Base-by-base conservation (phyloP, 345 rosid species). In the Streptanthus diversifolius region DNA sequence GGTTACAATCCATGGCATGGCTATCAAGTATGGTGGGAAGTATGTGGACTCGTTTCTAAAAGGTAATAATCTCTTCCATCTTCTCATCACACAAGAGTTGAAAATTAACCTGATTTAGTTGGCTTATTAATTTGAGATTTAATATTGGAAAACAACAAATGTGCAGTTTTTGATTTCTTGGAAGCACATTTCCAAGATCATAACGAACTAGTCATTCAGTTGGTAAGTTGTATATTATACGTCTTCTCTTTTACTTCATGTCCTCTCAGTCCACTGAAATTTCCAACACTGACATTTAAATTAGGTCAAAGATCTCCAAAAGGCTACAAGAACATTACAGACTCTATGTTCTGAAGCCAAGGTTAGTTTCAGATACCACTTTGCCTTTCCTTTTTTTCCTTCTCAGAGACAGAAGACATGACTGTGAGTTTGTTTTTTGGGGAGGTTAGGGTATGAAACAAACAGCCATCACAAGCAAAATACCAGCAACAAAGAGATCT, bases 281-380 rank as follows among this genome's bases (percentile, higher is more conserved):
- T 29, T 57, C 12, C 8, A 39, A 37, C n/a, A 75, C 47, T 49
- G 63, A 60, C 14, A 68, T 75, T 22, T 56, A 14, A 57, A 59
- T 73, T 33, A 92, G 96, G 87, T 92, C 63, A 89, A 66, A 75
- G 96, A 89, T 74, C 90, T 92, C 70, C 96, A 92, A 63, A 92
- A 86, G 80, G 98, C 93, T 52, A 92, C 93, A 66, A 83, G 93
- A 80, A 89, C 90, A 27, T 82, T 89, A 74, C 98, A 92, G 83
- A 86, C 95, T 56, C 58, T 89, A 11, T 92, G 96, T 76, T 89
- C 92, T 59, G 98, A 92, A 81, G 98, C 96, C 68, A 91, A 91
- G 92, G 96, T 91, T 67, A 78, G 82, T 66, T 25, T 66, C 25
- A 66, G 43, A 54, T 4, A 36, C 43, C 18, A 25, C 7, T 21